These are phyloP conservation scores for Paramarasmius palmivorus DNA, from an alignment of 1,284 basidiomycete genomes.

Conservation along the genomic window DNA sequence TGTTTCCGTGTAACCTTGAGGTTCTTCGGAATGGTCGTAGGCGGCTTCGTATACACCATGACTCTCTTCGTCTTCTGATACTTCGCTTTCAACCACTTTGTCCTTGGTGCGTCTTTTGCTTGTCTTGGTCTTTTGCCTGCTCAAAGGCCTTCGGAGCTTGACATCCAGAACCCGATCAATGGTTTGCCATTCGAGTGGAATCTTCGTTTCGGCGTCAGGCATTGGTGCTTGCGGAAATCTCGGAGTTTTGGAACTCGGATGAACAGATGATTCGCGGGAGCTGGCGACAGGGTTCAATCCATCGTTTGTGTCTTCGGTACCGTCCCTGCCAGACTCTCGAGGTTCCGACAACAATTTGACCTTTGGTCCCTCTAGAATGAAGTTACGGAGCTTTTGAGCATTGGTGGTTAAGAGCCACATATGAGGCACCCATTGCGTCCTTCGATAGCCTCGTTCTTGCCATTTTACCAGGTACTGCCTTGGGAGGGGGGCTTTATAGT, in stretches of 20 bases:
- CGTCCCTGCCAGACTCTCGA: slow-evolving; percentile 26
- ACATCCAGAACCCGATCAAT: slow-evolving; percentile 82
- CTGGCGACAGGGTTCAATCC: slow-evolving; percentile 19
- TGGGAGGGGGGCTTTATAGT: slow-evolving; percentile 64
- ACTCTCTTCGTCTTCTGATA: slow-evolving; percentile 33
- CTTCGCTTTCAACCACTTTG: slow-evolving; percentile 20
- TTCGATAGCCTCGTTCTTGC: slow-evolving; percentile 73
- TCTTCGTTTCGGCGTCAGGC: slow-evolving; percentile 65
- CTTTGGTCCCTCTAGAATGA: slow-evolving; percentile 69
- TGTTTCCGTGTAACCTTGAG: slow-evolving; percentile 52
- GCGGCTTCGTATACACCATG: slow-evolving; percentile 40
- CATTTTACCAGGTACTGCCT: slow-evolving; percentile 93
- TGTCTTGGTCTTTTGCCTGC: slow-evolving; percentile 28
- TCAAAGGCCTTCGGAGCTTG: slow-evolving; percentile 53
- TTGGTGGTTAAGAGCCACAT: slow-evolving; percentile 79
- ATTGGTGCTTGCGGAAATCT: slow-evolving; percentile 33
- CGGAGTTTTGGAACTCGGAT: slow-evolving; percentile 25
- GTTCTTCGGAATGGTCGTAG: slow-evolving; percentile 59
- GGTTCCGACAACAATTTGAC: slow-evolving; percentile 60
- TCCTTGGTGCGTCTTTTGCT: slow-evolving; percentile 20
- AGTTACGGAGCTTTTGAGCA: slow-evolving; percentile 69
- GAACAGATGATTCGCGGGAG: slow-evolving; percentile 31
- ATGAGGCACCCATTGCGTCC: slow-evolving; percentile 87
- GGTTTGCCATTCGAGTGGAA: slow-evolving; percentile 77
- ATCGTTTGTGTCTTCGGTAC: slow-evolving; percentile 27